Percentiles rank a stretch among this genome's conserved stretches.
These are phyloP conservation scores for Paramyrothecium sp. DNA, from an alignment of 2,329 filamentous ascomycete species.

Conservation along the genomic window DNA sequence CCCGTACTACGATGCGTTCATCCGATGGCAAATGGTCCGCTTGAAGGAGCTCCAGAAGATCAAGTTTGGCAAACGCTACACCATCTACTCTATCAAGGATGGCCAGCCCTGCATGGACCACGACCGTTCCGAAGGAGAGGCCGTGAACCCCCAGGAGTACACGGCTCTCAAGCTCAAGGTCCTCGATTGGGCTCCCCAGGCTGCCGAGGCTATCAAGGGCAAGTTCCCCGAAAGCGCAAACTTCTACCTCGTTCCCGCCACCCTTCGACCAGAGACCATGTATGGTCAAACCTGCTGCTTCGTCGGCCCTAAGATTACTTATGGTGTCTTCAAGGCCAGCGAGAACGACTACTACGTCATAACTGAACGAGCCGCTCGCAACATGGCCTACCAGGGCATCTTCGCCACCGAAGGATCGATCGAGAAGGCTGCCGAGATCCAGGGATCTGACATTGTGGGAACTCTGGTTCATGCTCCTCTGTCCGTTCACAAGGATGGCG, in stretches of 20 bases:
- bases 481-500: constrained; percentile 77
- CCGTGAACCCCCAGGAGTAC: constrained; percentile 81
- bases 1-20: constrained; percentile 93
- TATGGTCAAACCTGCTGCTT: constrained; percentile 98
- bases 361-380: constrained; percentile 82
- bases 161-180: constrained; percentile 89
- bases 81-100: constrained; percentile 66
- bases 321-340: constrained; percentile 80
- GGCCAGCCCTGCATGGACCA: constrained; percentile 48
- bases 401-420: constrained; percentile 76
- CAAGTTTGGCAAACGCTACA: constrained; percentile 90
- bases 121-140: constrained; percentile 45
- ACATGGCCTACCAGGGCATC: constrained; percentile 93
- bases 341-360: constrained; percentile 81
- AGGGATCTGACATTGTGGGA: constrained; percentile 79
- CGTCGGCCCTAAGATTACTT: constrained; percentile 84
- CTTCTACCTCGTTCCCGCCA: constrained; percentile 89
- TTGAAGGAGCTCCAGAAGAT: constrained; percentile 89
- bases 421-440: constrained; percentile 71
- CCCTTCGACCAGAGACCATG: constrained; percentile 95
- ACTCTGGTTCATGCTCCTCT: constrained; percentile 89
- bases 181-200: constrained; percentile 80
- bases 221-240: constrained; percentile 78
- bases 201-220: constrained; percentile 67
- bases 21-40: constrained; percentile 95